A percentile compares a stretch with the other conserved stretches of the same genome.
Conservation (phyloP, 805 yeast species). For the Clavispora vitiphila region DNA sequence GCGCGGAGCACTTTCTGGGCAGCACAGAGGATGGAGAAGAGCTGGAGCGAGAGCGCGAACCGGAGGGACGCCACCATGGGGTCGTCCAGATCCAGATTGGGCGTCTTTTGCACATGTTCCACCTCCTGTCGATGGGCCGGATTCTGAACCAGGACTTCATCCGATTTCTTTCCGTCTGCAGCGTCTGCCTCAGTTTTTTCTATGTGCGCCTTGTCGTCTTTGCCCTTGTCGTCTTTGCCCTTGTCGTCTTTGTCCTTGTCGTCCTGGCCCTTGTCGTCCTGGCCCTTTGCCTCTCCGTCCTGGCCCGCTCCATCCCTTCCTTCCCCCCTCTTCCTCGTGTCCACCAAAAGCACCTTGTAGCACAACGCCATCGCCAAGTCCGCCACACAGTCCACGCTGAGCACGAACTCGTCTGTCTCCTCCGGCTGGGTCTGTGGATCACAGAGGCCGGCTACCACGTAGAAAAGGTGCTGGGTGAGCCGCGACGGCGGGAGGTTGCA, state of each 20-base stretch:
- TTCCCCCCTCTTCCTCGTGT: constrained; percentile 1
- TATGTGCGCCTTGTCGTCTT: too few species aligned
- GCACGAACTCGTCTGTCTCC: constrained; percentile 47
- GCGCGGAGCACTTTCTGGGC: constrained; percentile 35
- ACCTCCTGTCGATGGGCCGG: too few species aligned
- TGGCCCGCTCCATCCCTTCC: too few species aligned
- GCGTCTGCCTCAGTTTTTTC: too few species aligned
- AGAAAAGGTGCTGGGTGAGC: constrained; percentile 8
- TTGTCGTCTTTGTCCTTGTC: neutral
- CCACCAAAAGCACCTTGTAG: constrained; percentile 17
- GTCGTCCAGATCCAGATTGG: too few species aligned
- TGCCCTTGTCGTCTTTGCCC: too few species aligned
- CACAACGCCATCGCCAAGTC: constrained; percentile 44
- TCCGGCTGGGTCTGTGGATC: constrained; percentile 72
- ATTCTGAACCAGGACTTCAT: too few species aligned
- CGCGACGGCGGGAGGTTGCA: neutral
- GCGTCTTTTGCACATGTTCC: too few species aligned
- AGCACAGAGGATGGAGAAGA: constrained; percentile 34
- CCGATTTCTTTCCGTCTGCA: too few species aligned
- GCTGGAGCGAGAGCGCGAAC: constrained; percentile 29
- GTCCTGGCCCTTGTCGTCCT: too few species aligned
- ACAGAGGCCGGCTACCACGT: constrained; percentile 21
- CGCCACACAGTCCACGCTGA: constrained; percentile 54
- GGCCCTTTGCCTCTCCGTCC: too few species aligned
- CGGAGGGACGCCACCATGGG: constrained; percentile 23